Conservation (phyloP, 75 land plant species). For the Chamaecyparis obtusa region DNA sequence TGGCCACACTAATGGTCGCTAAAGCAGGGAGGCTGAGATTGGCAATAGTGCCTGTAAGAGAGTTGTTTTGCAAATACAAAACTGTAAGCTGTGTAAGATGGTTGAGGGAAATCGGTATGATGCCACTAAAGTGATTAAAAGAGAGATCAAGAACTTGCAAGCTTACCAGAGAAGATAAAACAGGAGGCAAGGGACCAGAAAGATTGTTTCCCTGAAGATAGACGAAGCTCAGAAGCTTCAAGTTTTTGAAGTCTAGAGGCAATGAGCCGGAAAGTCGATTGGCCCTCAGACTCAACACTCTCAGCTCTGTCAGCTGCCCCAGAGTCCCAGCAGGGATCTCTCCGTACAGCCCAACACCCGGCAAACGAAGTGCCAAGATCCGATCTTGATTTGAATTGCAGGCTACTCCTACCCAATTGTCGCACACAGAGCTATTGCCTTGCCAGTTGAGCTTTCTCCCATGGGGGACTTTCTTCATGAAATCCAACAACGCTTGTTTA, state of each 20-base stretch:
- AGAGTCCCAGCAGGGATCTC: constrained; percentile 63
- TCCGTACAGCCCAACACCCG: constrained; percentile 67
- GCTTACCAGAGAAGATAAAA: constrained; percentile 26
- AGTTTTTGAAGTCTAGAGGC: constrained; percentile 58
- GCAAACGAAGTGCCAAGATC: constrained; percentile 61
- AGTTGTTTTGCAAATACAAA: constrained; percentile 67
- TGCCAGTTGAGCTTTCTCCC: constrained; percentile 55
- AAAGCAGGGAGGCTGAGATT: constrained; percentile 45
- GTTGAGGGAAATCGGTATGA: constrained; percentile 39
- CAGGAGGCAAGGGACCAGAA: constrained; percentile 47
- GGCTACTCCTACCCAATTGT: constrained; percentile 53
- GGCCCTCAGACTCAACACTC: constrained; percentile 62
- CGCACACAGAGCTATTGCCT: constrained; percentile 28
- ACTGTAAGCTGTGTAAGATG: constrained; percentile 43
- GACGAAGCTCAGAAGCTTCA: constrained; percentile 31
- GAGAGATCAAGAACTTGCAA: constrained; percentile 57
- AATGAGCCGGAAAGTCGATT: constrained; percentile 61
- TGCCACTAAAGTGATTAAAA: constrained; percentile 49
- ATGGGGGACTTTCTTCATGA: constrained; percentile 43
- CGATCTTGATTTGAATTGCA: constrained; percentile 27
- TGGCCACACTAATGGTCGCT: constrained; percentile 56
- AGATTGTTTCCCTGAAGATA: constrained; percentile 54
- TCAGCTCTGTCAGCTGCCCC: constrained; percentile 53
- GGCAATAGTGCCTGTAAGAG: constrained; percentile 65
- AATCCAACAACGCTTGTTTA: constrained; percentile 51